Base-by-base conservation (phyloP, 768 basidiomycete species). In the Crepidotus variabilis region DNA sequence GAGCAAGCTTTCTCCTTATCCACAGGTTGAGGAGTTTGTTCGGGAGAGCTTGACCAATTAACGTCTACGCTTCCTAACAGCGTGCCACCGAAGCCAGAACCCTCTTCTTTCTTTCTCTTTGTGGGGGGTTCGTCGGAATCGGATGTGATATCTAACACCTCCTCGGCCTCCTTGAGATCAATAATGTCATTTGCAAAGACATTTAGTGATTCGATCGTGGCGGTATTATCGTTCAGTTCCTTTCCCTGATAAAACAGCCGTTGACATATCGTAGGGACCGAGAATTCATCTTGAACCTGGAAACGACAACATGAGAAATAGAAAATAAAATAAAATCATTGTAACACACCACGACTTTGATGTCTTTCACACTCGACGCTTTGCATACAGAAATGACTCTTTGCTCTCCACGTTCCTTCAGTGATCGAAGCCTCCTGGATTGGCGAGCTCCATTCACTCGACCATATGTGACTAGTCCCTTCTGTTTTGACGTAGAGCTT, bases 201-300 rank as follows among this genome's bases (percentile, higher is more conserved):
- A 47, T 77, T 69, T 14, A 88, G 71, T 32, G 83, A 76, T 23
- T 77, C 83, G 28, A 88, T 72, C 0, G 84, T 83, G 6, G 73
- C 79, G 22, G 75, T 56, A 63, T 82, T 90, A 67, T 90, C 86
- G 2, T 79, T 72, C 1, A 94, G 76, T 69, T 92, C 91, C 35
- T 71, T 69, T 0, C 78, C 81, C 36, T 78, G 73, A 65, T 84
- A 78, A 64, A 82, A 88, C 22, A 94, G 69, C 50, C 85, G 79
- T 65, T 93, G 92, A 57, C 80, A 87, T 54, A 92, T 89, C 9
- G 87, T 86, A 34, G 91, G 87, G 55, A 92, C 85, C 36, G 75
- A 75, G 52, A 86, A 72, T 46, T 79, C 75, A 24, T 82, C 78
- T 47, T 87, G 83, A 45, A 91, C 65, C 90, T 92, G 49, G 21